Evolutionary conservation across 129 eudicot species (phyloP), one percentile per base, ranked within the genome.

Genomic region (Chrysanthemum makinoi): DNA sequence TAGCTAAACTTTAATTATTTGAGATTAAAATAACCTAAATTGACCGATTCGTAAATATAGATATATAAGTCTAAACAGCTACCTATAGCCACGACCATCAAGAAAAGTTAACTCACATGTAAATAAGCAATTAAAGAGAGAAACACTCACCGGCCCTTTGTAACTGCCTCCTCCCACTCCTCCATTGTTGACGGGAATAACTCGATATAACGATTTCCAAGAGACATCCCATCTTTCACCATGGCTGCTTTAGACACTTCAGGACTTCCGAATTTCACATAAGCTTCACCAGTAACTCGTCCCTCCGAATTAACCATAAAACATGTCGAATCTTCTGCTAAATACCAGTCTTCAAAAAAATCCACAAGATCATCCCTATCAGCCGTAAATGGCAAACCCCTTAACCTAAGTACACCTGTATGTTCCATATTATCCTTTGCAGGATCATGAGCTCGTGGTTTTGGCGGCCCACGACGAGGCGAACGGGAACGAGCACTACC

Each of bases 181-280:
- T 94, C 94, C 30, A 65, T 69, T 28, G 96, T 50, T 35, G 98
- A 80, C 30, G 98, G 93, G 35, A 94, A 94, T 44, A 94, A 85
- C 84, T 94, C 98, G 17, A 94, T 81, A 57, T 94, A 94, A 56
- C 98, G 96, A 75, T 75, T 83, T 13, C 97, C 96, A 52, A 94
- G 84, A 4, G 88, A 89, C 90, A 66, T 90, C 69, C 96, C 86
- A 66, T 94, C 98, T 68, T 83, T 88, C 56, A 83, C 75, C 98
- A 94, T 90, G 47, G 97, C 98, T 60, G 90, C 95, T 78, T 80
- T 94, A 1, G 97, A 88, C 33, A 87, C 96, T 70, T 94, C 98
- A 0, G 96, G 67, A 77, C 83, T 86, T 65, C 85, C 84, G 84
- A 94, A 94, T 80, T 90, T 91, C 63, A 94, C 98, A 83, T 83